phyloP scores from a whole-genome alignment of 257 asterid species.

The Solanum clarkiae region DNA sequence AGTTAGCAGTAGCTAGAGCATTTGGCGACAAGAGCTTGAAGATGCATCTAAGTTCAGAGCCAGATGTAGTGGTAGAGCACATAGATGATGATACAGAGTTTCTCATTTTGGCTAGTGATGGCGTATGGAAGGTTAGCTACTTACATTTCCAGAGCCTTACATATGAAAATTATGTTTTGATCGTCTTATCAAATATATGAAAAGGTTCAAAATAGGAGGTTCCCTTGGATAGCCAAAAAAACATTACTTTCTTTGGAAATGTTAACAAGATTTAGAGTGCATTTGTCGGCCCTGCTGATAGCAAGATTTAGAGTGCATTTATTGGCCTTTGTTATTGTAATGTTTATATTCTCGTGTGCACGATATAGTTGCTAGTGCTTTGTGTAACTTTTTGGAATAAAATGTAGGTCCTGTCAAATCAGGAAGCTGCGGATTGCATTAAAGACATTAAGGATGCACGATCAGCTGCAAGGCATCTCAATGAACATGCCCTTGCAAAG shows the following conservation, averaged over 20 bases:
- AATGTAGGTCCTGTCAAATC: slow-evolving; percentile 70
- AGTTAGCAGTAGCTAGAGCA: slow-evolving; percentile 92
- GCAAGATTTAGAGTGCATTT: neutral
- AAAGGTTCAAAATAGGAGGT: neutral
- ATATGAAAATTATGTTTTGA: neutral
- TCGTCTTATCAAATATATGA: neutral
- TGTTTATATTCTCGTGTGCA: neutral
- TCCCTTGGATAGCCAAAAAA: neutral
- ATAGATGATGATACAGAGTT: slow-evolving; percentile 67
- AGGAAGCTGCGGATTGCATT: slow-evolving; percentile 81
- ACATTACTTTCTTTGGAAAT: neutral
- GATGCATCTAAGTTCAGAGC: slow-evolving; percentile 84
- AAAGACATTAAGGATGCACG: slow-evolving; percentile 50
- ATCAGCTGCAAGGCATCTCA: slow-evolving; percentile 61
- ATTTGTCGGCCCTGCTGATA: neutral
- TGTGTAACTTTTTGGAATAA: neutral
- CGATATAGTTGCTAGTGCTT: neutral
- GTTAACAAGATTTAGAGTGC: neutral
- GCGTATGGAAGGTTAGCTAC: slow-evolving; percentile 74
- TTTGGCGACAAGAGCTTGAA: slow-evolving; percentile 91
- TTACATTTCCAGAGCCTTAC: neutral
- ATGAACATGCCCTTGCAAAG: slow-evolving; percentile 60
- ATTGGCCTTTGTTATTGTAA: neutral
- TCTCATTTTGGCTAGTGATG: slow-evolving; percentile 84
- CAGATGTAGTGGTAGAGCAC: slow-evolving; percentile 42